Evolutionary conservation across 176 grass and related monocot species (phyloP), one percentile per base, ranked within the genome.

Genomic region (Avena sativa): DNA sequence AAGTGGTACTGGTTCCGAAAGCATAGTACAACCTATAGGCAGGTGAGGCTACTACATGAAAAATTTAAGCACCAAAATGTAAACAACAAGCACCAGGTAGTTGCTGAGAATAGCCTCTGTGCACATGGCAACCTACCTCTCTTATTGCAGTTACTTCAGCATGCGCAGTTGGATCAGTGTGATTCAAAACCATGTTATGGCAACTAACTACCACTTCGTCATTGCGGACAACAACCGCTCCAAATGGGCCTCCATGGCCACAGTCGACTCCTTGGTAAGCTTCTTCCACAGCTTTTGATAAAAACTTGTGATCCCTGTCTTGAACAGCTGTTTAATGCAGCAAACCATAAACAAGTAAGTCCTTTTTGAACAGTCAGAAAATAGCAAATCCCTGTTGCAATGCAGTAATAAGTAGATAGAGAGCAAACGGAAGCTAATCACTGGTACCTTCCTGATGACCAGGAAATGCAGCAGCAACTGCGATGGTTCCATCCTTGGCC

Each of bases 131-230:
- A 15, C 51, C 49, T 88, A 98, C 93, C 95, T 98, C 95, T 81
- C 95, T 91, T 72, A 98, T 95, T 6, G 95, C 95, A 69, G 93
- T 92, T 43, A 95, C 95, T 92, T 98, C 89, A 43, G 95, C 95
- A 81, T 95, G 95, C 0, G 95, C 95, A 10, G 95, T 98, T 81
- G 93, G 91, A 77, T 98, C 95, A 0, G 93, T 95, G 76, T 93
- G 44, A 23, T 93, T 93, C 77, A 95, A 71, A 88, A 95, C 95
- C 95, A 95, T 95, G 87, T 92, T 98, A 82, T 98, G 95, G 78
- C 95, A 98, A 51, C 95, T 95, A 58, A 80, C 95, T 7, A 98
- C 15, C 71, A 98, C 60, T 86, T 98, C 83, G 50, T 95, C 91
- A 67, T 98, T 93, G 43, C 14, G 62, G 79, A 98, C 95, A 21